Percentiles rank a stretch among this genome's conserved stretches.
Evolutionary conservation across 2,329 filamentous ascomycete genomes (phyloP).

Genomic region (Fusarium pseudoanthophilum): DNA sequence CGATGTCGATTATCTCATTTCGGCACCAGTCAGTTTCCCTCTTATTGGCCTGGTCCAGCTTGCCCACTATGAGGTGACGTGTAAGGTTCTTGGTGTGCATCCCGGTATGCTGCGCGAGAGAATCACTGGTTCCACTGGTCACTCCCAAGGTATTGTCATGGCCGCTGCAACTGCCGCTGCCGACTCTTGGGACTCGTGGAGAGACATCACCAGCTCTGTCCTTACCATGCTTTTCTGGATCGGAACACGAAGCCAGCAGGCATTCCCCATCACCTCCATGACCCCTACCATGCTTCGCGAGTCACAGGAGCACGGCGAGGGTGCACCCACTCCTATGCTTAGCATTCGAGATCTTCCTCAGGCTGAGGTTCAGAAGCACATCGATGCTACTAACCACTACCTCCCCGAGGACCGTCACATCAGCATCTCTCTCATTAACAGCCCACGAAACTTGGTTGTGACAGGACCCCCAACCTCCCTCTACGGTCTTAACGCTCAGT

Average conservation of each 20-base stretch:
- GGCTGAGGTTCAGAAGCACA: slow-evolving; percentile 92
- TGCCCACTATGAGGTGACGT: slow-evolving; percentile 94
- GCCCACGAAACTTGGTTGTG: slow-evolving; percentile 95
- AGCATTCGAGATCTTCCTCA: slow-evolving; percentile 94
- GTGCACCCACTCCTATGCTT: slow-evolving; percentile 95
- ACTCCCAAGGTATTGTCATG: slow-evolving; percentile 96
- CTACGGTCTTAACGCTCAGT: slow-evolving; percentile 92
- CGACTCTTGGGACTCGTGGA: slow-evolving; percentile 92
- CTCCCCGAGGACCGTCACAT: slow-evolving; percentile 93
- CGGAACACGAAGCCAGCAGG: slow-evolving; percentile 94
- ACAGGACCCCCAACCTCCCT: slow-evolving; percentile 95
- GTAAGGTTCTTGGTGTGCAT: slow-evolving; percentile 88
- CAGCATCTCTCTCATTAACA: slow-evolving; percentile 94
- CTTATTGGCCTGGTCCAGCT: slow-evolving; percentile 96
- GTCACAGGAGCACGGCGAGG: slow-evolving; percentile 93
- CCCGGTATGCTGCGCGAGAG: slow-evolving; percentile 88
- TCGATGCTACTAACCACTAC: slow-evolving; percentile 96
- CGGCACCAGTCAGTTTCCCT: slow-evolving; percentile 93
- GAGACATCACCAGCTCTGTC: slow-evolving; percentile 80
- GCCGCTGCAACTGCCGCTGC: slow-evolving; percentile 91
- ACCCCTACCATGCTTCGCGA: slow-evolving; percentile 91
- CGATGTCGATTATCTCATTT: slow-evolving; percentile 93
- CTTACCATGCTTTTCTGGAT: slow-evolving; percentile 99
- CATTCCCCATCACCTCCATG: slow-evolving; percentile 93
- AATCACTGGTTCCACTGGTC: slow-evolving; percentile 89